phyloP scores from a whole-genome alignment of 768 basidiomycete species.

The Panaeolus cyanescens region DNA sequence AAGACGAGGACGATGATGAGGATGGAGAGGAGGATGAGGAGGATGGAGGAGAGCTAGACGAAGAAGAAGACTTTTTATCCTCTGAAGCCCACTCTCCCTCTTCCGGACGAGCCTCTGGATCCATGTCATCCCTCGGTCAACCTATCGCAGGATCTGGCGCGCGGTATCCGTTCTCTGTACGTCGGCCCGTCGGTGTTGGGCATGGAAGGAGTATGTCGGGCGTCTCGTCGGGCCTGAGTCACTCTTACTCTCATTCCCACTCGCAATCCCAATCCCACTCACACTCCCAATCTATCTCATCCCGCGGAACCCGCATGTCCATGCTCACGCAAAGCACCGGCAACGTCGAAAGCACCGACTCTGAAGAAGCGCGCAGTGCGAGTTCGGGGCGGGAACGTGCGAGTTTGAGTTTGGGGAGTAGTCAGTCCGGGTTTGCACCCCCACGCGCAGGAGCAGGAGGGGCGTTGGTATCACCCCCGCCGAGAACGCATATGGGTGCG shows the following conservation, averaged over 20 bases:
- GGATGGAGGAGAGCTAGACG: constrained; percentile 34
- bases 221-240: constrained; percentile 23
- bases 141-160: constrained; percentile 53
- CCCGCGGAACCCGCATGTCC: constrained; percentile 40
- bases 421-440: constrained; percentile 11
- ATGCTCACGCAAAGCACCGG: constrained; percentile 62
- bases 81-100: constrained; percentile 44
- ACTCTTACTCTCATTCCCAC: neutral
- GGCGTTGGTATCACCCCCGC: neutral
- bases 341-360: constrained; percentile 62
- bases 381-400: constrained; percentile 24
- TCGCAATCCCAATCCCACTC: constrained; percentile 9
- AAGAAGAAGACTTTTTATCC: constrained; percentile 40
- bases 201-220: constrained; percentile 26
- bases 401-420: constrained; percentile 34
- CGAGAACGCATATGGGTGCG: neutral
- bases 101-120: constrained; percentile 70
- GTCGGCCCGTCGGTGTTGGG: constrained; percentile 38
- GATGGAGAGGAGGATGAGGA: constrained; percentile 27
- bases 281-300: constrained; percentile 36
- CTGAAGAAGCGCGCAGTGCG: constrained; percentile 20
- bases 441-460: constrained; percentile 4
- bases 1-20: constrained; percentile 29
- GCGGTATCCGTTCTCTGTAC: constrained; percentile 71
- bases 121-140: constrained; percentile 84